Base-by-base conservation (phyloP, 2,329 filamentous ascomycete species). In the Pseudocercospora fijiensis region DNA sequence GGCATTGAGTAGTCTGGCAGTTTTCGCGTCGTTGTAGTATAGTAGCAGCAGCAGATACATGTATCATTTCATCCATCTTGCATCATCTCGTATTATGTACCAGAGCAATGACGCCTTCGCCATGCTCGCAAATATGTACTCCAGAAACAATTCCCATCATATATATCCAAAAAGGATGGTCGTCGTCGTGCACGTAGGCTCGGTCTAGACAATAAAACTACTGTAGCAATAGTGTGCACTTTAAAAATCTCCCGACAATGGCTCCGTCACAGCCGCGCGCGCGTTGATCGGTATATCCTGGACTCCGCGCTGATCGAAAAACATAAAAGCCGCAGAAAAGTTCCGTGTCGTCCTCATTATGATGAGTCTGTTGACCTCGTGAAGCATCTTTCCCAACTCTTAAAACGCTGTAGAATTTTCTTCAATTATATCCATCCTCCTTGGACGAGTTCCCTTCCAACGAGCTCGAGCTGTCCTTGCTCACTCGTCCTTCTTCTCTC, bases 401-500 rank as follows among this genome's bases (percentile, higher is more conserved):
- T 18, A 13, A 4, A 33, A 18, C 26, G 16, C 16, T 7, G 18
- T 13, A 16, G 8, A 56, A 58, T 27, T 3, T 41, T 20, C 8
- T 18, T 58, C 26, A 4, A 60, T 71, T 65, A 79, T 16, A 80
- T 78, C 65, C 80, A 76, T 13, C 78, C 81, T 0, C 85, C 85
- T 65, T 85, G 82, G 9, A 90, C 83, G 63, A 90, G 79, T 73
- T 90, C 85, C 59, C 88, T 79, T 51, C 85, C 87, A 3, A 90
- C 76, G n/a, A 90, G 76, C 72, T 89, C 86, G 59, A 88, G 76
- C 74, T 89, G 83, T 0, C 88, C 88, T 63, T 80, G 83, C 70
- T 90, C 88, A 0, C 81, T 86, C 2, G 87, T 89, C 37, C 89
- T 79, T 58, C 88, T 81, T 37, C 88, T 78, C 75, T 92, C 89